Evolutionary conservation across 768 basidiomycete species (phyloP).

Genomic region (Lactarius sp.): DNA sequence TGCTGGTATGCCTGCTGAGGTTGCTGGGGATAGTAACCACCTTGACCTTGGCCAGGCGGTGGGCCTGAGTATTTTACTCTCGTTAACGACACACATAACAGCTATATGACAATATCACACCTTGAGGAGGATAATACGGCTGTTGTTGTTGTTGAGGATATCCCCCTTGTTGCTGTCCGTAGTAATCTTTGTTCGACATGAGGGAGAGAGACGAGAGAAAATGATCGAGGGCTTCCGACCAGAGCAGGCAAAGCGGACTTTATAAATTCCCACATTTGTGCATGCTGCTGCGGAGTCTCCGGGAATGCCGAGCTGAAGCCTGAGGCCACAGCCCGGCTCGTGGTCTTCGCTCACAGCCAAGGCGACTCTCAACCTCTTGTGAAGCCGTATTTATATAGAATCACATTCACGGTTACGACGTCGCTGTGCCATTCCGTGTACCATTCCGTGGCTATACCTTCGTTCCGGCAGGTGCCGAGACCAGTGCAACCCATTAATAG

Average conservation of each 20-base stretch:
- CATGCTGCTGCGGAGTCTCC: neutral
- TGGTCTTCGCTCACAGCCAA: neutral
- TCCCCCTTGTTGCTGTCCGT: conserved; percentile 36
- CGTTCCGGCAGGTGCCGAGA: neutral
- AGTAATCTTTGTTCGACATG: conserved; percentile 72
- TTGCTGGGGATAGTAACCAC: conserved; percentile 69
- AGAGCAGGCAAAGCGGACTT: neutral
- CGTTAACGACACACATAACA: conserved; percentile 27
- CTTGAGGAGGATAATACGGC: conserved; percentile 52
- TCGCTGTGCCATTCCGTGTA: neutral
- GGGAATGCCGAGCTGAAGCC: neutral
- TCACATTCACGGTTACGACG: neutral
- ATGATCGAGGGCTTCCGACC: neutral
- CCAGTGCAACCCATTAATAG: neutral
- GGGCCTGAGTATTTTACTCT: conserved; percentile 35
- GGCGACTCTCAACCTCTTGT: neutral
- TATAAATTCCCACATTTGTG: conserved; percentile 9
- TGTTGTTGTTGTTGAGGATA: conserved; percentile 43
- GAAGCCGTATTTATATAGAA: neutral
- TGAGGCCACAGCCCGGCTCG: neutral
- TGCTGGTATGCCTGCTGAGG: conserved; percentile 69
- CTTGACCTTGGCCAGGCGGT: conserved; percentile 60
- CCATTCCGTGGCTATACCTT: neutral
- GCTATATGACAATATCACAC: conserved; percentile 31
- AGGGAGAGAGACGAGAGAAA: conserved; percentile 13